phyloP scores from a whole-genome alignment of 148 eudicot genomes.

The Polygonum maritimum region DNA sequence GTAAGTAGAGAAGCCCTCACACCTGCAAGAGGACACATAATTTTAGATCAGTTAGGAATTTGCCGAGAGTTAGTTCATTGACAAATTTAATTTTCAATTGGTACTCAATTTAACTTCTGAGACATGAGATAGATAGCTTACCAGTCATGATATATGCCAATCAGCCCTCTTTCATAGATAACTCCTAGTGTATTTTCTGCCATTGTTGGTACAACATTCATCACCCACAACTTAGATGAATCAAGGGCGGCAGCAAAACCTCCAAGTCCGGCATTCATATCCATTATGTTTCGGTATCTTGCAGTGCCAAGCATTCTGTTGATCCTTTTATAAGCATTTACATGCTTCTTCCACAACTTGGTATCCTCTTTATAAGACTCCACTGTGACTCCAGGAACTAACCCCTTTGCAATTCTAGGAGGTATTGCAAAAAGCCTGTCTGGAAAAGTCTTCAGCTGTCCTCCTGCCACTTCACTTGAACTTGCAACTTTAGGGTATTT shows the following conservation, averaged over 20 bases:
- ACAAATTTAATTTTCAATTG: neutral
- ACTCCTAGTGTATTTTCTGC: constrained; percentile 63
- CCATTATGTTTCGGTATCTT: constrained; percentile 73
- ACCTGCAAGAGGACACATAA: constrained; percentile 28
- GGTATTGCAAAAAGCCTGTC: constrained; percentile 54
- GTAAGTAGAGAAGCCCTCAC: constrained; percentile 74
- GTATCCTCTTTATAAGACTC: constrained; percentile 46
- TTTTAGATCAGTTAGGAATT: neutral
- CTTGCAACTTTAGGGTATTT: constrained; percentile 39
- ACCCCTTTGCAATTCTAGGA: constrained; percentile 50
- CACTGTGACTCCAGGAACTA: constrained; percentile 45
- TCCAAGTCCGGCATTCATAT: constrained; percentile 78
- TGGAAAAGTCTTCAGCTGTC: constrained; percentile 47
- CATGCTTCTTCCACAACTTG: constrained; percentile 58
- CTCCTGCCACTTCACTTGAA: constrained; percentile 41
- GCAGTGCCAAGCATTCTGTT: constrained; percentile 41
- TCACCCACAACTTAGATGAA: constrained; percentile 67
- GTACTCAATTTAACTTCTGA: too few species aligned
- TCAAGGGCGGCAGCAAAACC: constrained; percentile 76
- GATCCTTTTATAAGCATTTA: constrained; percentile 46
- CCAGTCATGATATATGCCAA: constrained; percentile 85
- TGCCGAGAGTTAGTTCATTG: neutral
- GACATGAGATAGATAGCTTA: constrained; percentile 14
- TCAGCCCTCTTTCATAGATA: constrained; percentile 70
- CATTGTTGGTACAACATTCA: constrained; percentile 72